Base-by-base conservation (phyloP, 2,329 filamentous ascomycete genomes). In the Hymenoscyphus fructigenus region DNA sequence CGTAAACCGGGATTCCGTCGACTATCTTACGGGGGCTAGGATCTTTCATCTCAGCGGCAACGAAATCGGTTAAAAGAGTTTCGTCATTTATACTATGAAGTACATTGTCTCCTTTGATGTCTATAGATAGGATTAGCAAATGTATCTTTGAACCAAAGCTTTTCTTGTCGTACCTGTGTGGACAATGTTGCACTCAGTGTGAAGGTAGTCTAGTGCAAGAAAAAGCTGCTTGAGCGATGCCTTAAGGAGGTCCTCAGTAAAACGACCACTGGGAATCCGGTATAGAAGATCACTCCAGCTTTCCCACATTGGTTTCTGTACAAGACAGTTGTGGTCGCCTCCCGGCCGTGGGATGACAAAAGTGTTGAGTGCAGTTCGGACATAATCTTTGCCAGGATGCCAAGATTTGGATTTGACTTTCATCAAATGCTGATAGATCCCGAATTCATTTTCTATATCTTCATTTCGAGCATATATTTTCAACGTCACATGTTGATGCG, bases 171-270 rank as follows among this genome's bases (percentile, higher is more conserved):
- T 20, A 82, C 80, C 80, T 60, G 79, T 79, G 66, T 83, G 80
- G 29, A 82, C 76, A 32, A 82, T 68, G 5, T 76, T 68, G 69
- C 80, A 82, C 64, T 83, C 79, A 29, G 59, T 58, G 67, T 83
- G 81, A 0, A 84, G 67, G 63, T 74, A 83, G n/a, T 83, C 78
- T 28, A 83, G 65, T 0, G 78, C 79, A 4, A 82, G 76, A 0
- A 78, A 66, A 28, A 78, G 69, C 2, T 74, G 75, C 0, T 81
- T 58, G 0, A 79, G 70, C 0, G 71, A 68, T 0, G 60, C 57
- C 0, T 78, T 77, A 0, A 83, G 71, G 55, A 76, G 75, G 44
- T 10, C 5, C 9, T 50, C 44, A 0, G n/a, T 50, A 5, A 50
- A 50, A 3, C 1, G n/a, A 10, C 44, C 9, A 26, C 3, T 23